Percentiles rank a stretch among this genome's conserved stretches.
Conservation (phyloP, 139 green algal genomes). For the Micractinium sp. region DNA sequence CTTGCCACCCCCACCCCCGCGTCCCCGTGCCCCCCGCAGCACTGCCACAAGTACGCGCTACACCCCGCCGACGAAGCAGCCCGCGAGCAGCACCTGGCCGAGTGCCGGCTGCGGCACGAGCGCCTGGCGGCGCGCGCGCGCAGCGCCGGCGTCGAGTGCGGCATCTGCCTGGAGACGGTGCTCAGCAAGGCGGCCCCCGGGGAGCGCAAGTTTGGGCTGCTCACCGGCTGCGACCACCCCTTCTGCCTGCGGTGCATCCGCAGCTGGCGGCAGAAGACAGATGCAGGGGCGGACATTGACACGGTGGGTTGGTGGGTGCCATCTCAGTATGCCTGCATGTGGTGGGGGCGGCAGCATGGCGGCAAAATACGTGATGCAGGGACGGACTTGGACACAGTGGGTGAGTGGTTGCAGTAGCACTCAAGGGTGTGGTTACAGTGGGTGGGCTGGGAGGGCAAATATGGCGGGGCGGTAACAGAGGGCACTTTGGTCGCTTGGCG, state of each 20-base stretch:
- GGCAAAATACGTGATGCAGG: not conserved
- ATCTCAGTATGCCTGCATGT: not conserved
- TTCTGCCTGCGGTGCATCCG: conserved; percentile 92
- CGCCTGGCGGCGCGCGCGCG: conserved; percentile 51
- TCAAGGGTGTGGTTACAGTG: too few species aligned
- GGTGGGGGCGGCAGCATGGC: not conserved
- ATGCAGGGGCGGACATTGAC: conserved; percentile 53
- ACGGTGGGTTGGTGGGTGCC: conserved; percentile 52
- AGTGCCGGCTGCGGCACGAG: conserved; percentile 63
- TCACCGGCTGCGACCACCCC: conserved; percentile 73
- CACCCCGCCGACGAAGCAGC: conserved; percentile 63
- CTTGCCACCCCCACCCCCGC: not conserved
- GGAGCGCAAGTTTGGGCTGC: conserved; percentile 79
- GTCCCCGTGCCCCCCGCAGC: conserved; percentile 26
- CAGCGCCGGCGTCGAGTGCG: conserved; percentile 68
- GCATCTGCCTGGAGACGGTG: conserved; percentile 84
- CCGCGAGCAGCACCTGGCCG: conserved; percentile 46
- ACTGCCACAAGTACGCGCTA: conserved; percentile 57
- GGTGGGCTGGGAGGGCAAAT: too few species aligned
- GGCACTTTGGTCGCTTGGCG: too few species aligned
- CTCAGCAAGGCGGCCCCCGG: conserved; percentile 53
- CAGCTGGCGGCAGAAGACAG: conserved; percentile 68
- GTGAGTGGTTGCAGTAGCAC: too few species aligned
- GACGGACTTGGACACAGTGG: too few species aligned
- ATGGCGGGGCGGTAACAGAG: too few species aligned